A percentile compares a stretch with the other conserved stretches of the same genome.
These are phyloP conservation scores for Hanseniaspora sp. DNA, from an alignment of 1,139 yeast species.

Conservation along the genomic window DNA sequence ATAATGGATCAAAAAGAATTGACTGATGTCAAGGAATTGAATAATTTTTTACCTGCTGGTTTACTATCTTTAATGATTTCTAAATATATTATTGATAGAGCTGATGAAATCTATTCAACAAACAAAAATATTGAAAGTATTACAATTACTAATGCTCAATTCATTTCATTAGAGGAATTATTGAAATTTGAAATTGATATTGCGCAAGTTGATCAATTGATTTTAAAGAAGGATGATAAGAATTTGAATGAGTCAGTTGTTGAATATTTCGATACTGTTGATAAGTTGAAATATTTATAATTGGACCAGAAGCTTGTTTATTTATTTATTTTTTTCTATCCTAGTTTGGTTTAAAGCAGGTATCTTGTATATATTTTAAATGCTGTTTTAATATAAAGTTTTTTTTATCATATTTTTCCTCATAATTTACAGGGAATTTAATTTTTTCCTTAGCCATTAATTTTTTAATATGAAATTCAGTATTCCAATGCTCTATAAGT, in stretches of 20 bases:
- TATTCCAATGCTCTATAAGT: constrained; percentile 71
- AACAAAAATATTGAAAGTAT: constrained; percentile 37
- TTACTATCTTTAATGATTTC: constrained; percentile 47
- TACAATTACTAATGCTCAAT: constrained; percentile 20
- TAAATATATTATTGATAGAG: constrained; percentile 35
- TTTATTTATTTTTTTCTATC: not conserved
- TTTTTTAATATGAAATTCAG: constrained; percentile 44
- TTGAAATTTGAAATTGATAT: constrained; percentile 35
- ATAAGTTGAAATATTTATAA: constrained; percentile 32
- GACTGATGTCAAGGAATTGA: constrained; percentile 17
- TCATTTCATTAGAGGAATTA: constrained; percentile 41
- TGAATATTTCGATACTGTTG: constrained; percentile 52
- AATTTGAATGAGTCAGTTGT: constrained; percentile 30
- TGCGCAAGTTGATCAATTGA: constrained; percentile 31
- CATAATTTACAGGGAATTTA: constrained; percentile 30
- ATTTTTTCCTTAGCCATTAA: constrained; percentile 26
- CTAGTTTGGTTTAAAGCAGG: not conserved
- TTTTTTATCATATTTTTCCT: constrained; percentile 29
- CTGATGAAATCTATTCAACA: constrained; percentile 28
- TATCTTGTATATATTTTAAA: constrained; percentile 14
- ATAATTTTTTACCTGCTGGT: constrained; percentile 43
- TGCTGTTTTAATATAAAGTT: constrained; percentile 22
- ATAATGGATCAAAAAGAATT: constrained; percentile 23
- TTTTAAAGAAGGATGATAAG: constrained; percentile 19
- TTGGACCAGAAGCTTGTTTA: not conserved